Conservation (phyloP, 495 filamentous ascomycete genomes). For the Hypoxylon fragiforme region DNA sequence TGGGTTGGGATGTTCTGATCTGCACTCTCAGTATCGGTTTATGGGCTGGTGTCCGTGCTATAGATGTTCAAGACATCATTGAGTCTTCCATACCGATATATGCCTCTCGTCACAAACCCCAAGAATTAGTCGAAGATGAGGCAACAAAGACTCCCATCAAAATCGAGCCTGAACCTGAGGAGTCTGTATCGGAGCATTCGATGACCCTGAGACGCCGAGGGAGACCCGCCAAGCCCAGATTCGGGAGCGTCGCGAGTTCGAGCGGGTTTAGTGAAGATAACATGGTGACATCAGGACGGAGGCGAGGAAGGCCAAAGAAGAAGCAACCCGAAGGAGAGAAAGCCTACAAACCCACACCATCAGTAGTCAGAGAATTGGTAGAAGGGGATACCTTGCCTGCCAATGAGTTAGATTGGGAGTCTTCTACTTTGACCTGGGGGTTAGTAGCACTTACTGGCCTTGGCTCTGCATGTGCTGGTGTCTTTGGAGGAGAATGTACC, state of each 20-base stretch:
- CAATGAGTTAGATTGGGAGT: constrained; percentile 50
- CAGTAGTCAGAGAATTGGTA: constrained; percentile 17
- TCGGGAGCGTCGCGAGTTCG: constrained; percentile 29
- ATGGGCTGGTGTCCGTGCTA: constrained; percentile 56
- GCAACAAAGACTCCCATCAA: constrained; percentile 4
- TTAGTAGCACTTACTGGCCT: constrained; percentile 46
- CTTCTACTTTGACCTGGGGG: constrained; percentile 49
- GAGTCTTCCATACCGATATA: constrained; percentile 24
- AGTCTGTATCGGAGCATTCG: constrained; percentile 20
- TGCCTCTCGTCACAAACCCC: constrained; percentile 8
- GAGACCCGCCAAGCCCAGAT: constrained; percentile 15
- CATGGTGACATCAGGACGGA: constrained; percentile 13
- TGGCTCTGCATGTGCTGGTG: constrained; percentile 44
- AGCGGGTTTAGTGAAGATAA: constrained; percentile 18
- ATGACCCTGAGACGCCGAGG: constrained; percentile 33
- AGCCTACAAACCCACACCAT: constrained; percentile 38
- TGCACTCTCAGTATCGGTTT: constrained; percentile 53
- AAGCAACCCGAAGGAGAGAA: constrained; percentile 35
- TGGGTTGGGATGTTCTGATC: constrained; percentile 56
- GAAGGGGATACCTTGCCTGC: constrained; percentile 40
- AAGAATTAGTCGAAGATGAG: constrained; percentile 7
- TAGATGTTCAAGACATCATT: constrained; percentile 48
- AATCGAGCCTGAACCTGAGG: constrained; percentile 20
- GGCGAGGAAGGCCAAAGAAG: constrained; percentile 35
- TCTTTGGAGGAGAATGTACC: constrained; percentile 50